These are phyloP conservation scores for Pseudocercospora macadamiae DNA, from an alignment of 2,329 filamentous ascomycete genomes.

Conservation along the genomic window DNA sequence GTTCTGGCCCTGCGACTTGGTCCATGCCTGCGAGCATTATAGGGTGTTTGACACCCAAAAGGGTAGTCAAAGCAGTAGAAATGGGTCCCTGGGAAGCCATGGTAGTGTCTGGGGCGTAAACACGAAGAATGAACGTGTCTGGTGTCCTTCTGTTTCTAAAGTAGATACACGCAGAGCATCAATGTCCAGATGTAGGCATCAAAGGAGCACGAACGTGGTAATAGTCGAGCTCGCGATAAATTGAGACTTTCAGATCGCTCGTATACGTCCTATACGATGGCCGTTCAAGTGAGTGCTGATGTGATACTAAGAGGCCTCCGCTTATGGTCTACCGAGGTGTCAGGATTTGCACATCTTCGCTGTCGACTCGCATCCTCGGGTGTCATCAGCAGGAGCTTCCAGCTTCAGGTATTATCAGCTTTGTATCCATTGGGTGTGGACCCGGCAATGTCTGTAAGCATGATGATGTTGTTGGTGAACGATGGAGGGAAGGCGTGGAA, in stretches of 20 bases:
- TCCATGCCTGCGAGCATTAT: constrained; percentile 97
- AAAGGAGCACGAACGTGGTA: too few relatives aligned
- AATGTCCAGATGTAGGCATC: too few relatives aligned
- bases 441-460: not conserved
- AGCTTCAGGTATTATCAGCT: too few relatives aligned
- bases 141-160: not conserved
- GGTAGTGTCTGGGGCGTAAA: constrained; percentile 54
- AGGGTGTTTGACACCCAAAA: constrained; percentile 95
- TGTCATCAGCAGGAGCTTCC: not conserved
- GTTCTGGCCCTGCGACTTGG: constrained; percentile 91
- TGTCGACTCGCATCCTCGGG: not conserved
- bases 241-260: not conserved
- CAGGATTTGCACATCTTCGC: not conserved
- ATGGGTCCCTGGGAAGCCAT: constrained; percentile 43
- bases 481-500: too few relatives aligned
- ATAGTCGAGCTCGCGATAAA: too few relatives aligned
- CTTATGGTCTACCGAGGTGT: not conserved
- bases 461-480: too few relatives aligned
- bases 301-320: not conserved
- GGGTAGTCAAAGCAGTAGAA: constrained; percentile 85
- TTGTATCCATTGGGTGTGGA: not conserved
- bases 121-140: not conserved
- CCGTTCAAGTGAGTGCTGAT: not conserved
- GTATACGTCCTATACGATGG: not conserved
- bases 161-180: not conserved